Percentiles rank a stretch among this genome's conserved stretches.
These are phyloP conservation scores for Macrolepiota fuliginosa DNA, from an alignment of 768 basidiomycete genomes.

Conservation along the genomic window DNA sequence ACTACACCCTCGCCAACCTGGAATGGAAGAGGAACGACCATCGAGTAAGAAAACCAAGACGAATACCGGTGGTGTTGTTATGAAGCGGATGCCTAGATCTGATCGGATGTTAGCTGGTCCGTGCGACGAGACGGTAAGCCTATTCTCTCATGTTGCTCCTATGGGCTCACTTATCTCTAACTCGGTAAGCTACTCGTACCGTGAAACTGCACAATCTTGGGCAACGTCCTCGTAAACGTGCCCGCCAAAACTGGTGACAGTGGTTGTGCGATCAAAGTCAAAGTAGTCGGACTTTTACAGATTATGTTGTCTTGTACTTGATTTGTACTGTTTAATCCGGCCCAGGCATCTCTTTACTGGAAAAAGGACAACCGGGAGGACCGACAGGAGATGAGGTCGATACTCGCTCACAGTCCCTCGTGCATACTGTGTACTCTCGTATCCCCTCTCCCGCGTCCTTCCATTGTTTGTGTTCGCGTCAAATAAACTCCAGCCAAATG, in stretches of 20 bases:
- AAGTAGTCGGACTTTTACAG: slow-evolving; percentile 61
- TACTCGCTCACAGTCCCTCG: too few relatives aligned
- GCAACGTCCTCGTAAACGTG: slow-evolving; percentile 83
- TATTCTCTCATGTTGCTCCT: slow-evolving; percentile 2
- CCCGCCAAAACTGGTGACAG: slow-evolving; percentile 89
- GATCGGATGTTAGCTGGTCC: slow-evolving; percentile 80
- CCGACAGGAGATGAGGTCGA: slow-evolving; percentile 72
- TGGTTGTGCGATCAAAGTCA: slow-evolving; percentile 76
- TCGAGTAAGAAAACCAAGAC: slow-evolving; percentile 61
- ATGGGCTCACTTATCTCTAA: slow-evolving; percentile 11
- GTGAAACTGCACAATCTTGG: slow-evolving; percentile 81
- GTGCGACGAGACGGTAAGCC: slow-evolving; percentile 67
- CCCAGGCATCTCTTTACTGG: slow-evolving; percentile 87
- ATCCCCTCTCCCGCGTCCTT: too few relatives aligned
- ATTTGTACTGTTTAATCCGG: slow-evolving; percentile 32
- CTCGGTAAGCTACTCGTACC: slow-evolving; percentile 77
- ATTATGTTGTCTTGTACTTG: slow-evolving; percentile 9
- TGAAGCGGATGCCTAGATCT: slow-evolving; percentile 57
- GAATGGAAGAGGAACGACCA: slow-evolving; percentile 54
- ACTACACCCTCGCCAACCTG: slow-evolving; percentile 32
- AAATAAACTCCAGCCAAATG: too few relatives aligned
- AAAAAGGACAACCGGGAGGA: slow-evolving; percentile 84
- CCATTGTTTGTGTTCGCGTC: too few relatives aligned
- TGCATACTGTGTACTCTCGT: too few relatives aligned
- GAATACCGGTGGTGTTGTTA: slow-evolving; percentile 54